These are phyloP conservation scores for Phlebiopsis flavidoalba DNA, from an alignment of 768 basidiomycete genomes.

Conservation along the genomic window DNA sequence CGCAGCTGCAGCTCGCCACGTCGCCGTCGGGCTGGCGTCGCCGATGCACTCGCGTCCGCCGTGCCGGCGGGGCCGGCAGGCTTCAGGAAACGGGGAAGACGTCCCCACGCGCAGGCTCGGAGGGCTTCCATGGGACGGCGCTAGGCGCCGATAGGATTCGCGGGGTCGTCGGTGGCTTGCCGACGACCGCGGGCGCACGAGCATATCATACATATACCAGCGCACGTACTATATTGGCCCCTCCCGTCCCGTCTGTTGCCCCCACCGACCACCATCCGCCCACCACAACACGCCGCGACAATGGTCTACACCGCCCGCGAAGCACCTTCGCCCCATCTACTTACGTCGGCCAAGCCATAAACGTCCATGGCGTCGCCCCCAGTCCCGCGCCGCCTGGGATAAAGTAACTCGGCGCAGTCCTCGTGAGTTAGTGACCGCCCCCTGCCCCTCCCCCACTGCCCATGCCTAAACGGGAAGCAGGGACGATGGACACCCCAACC, in stretches of 20 bases:
- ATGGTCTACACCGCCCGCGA: constrained; percentile 9
- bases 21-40: not conserved
- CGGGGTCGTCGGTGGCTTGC: constrained; percentile 5
- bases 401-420: constrained; percentile 8
- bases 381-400: constrained; percentile 9
- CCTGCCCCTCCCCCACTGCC: not conserved
- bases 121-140: not conserved
- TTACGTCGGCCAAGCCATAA: constrained; percentile 11
- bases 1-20: no score
- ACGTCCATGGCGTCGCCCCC: constrained; percentile 4
- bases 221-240: no score
- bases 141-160: constrained; percentile 6
- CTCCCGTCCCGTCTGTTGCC: not conserved
- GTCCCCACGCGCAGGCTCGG: not conserved
- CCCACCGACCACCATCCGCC: not conserved
- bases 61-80: not conserved
- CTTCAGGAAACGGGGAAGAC: no score
- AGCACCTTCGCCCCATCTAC: constrained; percentile 9
- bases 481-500: constrained; percentile 5
- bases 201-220: constrained; percentile 11
- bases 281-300: no score
- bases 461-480: not conserved
- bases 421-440: constrained; percentile 14
- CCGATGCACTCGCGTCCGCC: not conserved
- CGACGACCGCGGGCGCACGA: constrained; percentile 10